A percentile compares a stretch with the other conserved stretches of the same genome.
Conservation (phyloP, 2,329 filamentous ascomycete species). For the Talaromyces sp. region DNA sequence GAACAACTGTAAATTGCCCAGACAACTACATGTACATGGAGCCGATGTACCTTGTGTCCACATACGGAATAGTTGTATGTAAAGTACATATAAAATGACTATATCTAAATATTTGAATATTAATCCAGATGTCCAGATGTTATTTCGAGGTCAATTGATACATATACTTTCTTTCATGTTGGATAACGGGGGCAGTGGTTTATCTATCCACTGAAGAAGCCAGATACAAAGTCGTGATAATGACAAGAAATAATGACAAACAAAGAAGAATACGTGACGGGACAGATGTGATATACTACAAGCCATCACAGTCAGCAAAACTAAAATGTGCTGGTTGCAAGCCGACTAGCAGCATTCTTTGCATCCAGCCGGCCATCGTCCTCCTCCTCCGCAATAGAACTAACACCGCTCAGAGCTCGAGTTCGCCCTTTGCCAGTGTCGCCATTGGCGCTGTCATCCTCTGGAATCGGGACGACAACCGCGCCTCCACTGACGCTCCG, state of each 20-base stretch:
- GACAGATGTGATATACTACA: conserved; percentile 3
- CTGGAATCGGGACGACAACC: conserved; percentile 53
- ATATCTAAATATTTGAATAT: too few species aligned
- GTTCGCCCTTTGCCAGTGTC: conserved; percentile 38
- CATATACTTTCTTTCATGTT: neutral
- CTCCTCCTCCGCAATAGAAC: conserved; percentile 48
- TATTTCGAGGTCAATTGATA: neutral
- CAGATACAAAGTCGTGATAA: neutral
- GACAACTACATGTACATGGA: too few species aligned
- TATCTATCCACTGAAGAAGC: neutral
- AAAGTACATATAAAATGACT: too few species aligned
- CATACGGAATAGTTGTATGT: too few species aligned
- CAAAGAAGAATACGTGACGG: neutral
- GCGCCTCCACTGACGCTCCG: conserved; percentile 71
- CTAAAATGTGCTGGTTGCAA: conserved; percentile 91
- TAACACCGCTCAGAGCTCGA: conserved; percentile 42
- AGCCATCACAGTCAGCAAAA: conserved; percentile 2
- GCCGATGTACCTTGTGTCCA: too few species aligned
- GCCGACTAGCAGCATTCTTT: conserved; percentile 84
- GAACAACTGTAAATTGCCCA: too few species aligned
- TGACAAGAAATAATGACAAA: neutral
- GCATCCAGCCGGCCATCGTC: conserved; percentile 94
- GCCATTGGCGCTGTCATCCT: conserved; percentile 54
- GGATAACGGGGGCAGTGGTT: neutral
- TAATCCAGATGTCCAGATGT: too few species aligned